Base-by-base conservation (phyloP, 345 rosid genomes). In the Theobroma cacao region DNA sequence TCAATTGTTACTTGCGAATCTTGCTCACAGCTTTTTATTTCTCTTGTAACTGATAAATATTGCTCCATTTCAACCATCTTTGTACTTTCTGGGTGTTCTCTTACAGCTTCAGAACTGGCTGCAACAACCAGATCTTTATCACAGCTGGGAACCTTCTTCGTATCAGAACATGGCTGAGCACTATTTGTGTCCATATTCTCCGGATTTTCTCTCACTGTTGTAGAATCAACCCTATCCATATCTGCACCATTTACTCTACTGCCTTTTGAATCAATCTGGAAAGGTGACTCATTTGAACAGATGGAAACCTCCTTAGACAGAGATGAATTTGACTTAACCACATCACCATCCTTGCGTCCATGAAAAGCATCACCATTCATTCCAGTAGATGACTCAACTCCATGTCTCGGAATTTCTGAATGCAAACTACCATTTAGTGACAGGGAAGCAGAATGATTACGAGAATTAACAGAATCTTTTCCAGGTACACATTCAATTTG, bases 401-500 rank as follows among this genome's bases (percentile, higher is more conserved):
- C 84, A 6, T 41, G 9, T 31, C 69, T 82, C 75, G 80, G 64
- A 72, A 80, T 77, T 75, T 82, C 85, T 33, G 74, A 77, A 36
- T 72, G 78, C 66, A 84, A 47, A 77, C 58, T 80, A 61, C 70
- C 71, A 18, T 79, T 83, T 17, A 72, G 36, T 64, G 22, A 5
- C 11, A 76, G 65, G 38, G 80, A 75, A 12, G 2, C 75, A 60
- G 81, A 80, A 61, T 22, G 36, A 62, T 59, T 78, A 15, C 36
- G 36, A 17, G 62, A 72, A 48, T 38, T 64, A 50, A 33, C n/a
- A 7, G 79, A 72, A 62, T 62, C 84, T n/a, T n/a, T 26, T 43
- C 75, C 40, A 12, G 75, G 56, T 9, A 78, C 66, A 78, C 77
- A 67, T 78, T 84, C 86, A 55, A 34, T 73, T 69, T 74, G 69